Evolutionary conservation across 2,329 filamentous ascomycete genomes (phyloP).

Genomic region (Xylariaceae sp.): DNA sequence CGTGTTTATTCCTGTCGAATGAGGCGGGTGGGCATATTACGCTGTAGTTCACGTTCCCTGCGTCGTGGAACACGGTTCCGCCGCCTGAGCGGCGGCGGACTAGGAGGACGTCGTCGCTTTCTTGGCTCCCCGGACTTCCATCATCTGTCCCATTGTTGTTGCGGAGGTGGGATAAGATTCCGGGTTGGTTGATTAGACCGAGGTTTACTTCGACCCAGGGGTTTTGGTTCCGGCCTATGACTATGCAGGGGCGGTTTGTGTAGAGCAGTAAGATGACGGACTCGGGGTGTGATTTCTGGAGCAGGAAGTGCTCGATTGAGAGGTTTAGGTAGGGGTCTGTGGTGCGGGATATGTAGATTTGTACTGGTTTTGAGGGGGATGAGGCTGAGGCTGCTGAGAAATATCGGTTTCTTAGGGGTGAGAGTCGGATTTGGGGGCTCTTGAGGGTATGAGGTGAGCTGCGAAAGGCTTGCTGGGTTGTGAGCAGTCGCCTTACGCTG

Average conservation of each 20-base stretch:
- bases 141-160: not conserved
- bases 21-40: conserved; percentile 74
- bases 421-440: not conserved
- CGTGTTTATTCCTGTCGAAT: conserved; percentile 84
- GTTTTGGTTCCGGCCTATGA: conserved; percentile 96
- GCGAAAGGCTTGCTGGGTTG: not conserved
- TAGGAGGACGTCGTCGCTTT: conserved; percentile 46
- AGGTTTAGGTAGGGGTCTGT: conserved; percentile 83
- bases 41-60: conserved; percentile 90
- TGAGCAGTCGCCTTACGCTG: conserved; percentile 13
- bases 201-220: conserved; percentile 92
- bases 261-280: conserved; percentile 84
- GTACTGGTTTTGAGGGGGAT: conserved; percentile 45
- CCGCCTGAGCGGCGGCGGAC: conserved; percentile 85
- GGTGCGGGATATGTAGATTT: conserved; percentile 69
- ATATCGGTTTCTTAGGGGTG: conserved; percentile 4
- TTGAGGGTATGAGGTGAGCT: not conserved
- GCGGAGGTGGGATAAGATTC: conserved; percentile 9
- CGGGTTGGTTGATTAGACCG: conserved; percentile 43
- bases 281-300: conserved; percentile 66
- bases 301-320: conserved; percentile 85
- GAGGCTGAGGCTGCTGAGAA: conserved; percentile 38
- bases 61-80: conserved; percentile 90
- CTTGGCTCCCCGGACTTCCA: conserved; percentile 17
- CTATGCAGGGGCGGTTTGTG: conserved; percentile 78